Conservation (phyloP, 306 rosid genomes). For the Inga laurina region DNA sequence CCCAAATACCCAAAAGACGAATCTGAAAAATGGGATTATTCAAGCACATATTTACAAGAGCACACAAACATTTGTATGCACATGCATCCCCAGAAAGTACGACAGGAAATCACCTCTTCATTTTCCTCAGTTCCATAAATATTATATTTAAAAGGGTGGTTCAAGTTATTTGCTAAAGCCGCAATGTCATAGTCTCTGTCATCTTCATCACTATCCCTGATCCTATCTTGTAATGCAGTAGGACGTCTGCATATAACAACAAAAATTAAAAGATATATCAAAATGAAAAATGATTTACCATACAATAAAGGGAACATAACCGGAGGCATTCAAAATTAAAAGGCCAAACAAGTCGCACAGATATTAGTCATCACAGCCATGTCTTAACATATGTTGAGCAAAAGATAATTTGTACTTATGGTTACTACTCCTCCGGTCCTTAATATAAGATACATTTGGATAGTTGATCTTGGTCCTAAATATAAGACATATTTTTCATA, state of each 20-base stretch:
- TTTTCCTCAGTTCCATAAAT: slow-evolving; percentile 86
- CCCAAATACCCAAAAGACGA: slow-evolving; percentile 22
- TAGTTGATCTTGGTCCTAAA: no score
- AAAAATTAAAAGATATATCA: slow-evolving; percentile 14
- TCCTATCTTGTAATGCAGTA: slow-evolving; percentile 90
- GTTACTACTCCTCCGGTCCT: neutral
- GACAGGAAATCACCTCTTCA: slow-evolving; percentile 66
- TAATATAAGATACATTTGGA: no score
- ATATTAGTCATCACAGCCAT: neutral
- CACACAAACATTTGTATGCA: neutral
- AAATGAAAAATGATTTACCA: slow-evolving; percentile 5
- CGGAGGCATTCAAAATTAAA: neutral
- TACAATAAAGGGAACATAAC: neutral
- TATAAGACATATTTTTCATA: no score
- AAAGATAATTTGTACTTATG: neutral
- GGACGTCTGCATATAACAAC: slow-evolving; percentile 71
- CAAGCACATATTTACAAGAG: neutral
- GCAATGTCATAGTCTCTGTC: slow-evolving; percentile 95
- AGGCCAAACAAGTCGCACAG: neutral
- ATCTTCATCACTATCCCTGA: slow-evolving; percentile 95
- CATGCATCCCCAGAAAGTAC: neutral
- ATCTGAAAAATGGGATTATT: neutral
- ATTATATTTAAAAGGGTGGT: slow-evolving; percentile 83
- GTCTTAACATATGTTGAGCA: neutral
- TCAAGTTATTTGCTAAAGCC: slow-evolving; percentile 86